Evolutionary conservation across 1,284 basidiomycete species (phyloP), one percentile per base, ranked within the genome.

Genomic region (Nidula niveotomentosa): DNA sequence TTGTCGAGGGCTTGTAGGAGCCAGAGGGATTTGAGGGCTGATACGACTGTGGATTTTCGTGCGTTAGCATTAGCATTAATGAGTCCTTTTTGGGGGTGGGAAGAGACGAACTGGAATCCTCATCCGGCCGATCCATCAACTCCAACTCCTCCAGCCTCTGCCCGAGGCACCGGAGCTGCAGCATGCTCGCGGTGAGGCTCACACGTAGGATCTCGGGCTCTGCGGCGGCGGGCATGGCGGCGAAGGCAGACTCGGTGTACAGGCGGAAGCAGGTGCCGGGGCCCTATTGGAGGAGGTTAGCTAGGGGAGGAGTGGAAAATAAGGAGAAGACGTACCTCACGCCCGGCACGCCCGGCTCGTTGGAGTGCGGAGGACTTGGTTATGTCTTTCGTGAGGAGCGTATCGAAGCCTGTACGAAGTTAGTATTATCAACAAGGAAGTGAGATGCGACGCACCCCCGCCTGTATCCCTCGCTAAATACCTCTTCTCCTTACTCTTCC

Each of bases 401-500:
- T 90, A 71, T 96, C 93, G 62, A 98, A 91, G 1, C 93, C 93
- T 92, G 60, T 5, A 53, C 41, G 51, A 41, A 52, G 8, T 53
- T 36, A 44, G 45, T 10, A 43, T 48, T 49, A 39, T 50, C 45
- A 37, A 18, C 36, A 33, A 35, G 17, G 36, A 50, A 33, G 49
- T 51, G 53, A 15, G 37, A 49, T 13, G 47, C 8, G 54, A 65
- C 81, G 68, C 67, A 83, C 91, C 90, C 58, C 85, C 84, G 2
- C 88, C 86, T 2, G 78, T 77, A 53, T 86, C 74, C 62, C 79
- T 77, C 44, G 86, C 83, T 44, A 93, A 69, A 69, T 91, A 96
- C 55, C 90, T 83, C 72, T 97, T 97, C 72, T 98, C 95, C 72
- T 99, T 99, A 65, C 91, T 93, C 70, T 96, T 90, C 0, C 95